Evolutionary conservation across 169 alveolate genomes (phyloP).

Genomic region (Plasmodium fragile): DNA sequence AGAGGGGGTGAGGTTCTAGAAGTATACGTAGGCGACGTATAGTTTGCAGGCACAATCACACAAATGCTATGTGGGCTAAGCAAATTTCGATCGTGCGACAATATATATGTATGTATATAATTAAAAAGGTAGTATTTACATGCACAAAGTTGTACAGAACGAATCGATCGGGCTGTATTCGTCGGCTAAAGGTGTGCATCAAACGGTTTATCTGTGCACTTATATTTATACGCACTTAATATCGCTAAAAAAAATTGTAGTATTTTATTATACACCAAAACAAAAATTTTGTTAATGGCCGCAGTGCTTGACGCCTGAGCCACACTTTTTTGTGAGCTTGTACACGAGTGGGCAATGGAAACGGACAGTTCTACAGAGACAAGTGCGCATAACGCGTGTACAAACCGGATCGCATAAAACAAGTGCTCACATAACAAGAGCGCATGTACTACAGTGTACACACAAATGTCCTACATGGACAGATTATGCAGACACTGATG

Average conservation of each 20-base stretch:
- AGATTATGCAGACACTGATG: neutral
- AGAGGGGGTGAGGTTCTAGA: neutral
- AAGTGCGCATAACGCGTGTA: neutral
- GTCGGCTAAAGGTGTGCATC: neutral
- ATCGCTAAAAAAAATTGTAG: neutral
- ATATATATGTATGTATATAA: neutral
- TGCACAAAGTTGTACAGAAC: neutral
- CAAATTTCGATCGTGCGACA: neutral
- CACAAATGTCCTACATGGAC: neutral
- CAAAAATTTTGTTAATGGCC: neutral
- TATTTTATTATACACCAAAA: neutral
- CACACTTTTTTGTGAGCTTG: neutral
- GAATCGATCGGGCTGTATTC: neutral
- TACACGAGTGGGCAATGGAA: neutral
- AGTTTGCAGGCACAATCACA: neutral
- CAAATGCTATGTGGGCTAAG: neutral
- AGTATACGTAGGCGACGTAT: neutral
- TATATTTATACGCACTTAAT: neutral
- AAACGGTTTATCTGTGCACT: neutral
- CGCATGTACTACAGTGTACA: neutral
- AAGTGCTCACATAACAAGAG: neutral
- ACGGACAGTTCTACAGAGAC: slow-evolving; percentile 6
- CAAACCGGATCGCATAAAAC: neutral
- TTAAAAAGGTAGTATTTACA: neutral
- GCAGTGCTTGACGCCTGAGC: neutral